phyloP scores from a whole-genome alignment of 2,329 filamentous ascomycete genomes.

The Curvularia verruculosa region DNA sequence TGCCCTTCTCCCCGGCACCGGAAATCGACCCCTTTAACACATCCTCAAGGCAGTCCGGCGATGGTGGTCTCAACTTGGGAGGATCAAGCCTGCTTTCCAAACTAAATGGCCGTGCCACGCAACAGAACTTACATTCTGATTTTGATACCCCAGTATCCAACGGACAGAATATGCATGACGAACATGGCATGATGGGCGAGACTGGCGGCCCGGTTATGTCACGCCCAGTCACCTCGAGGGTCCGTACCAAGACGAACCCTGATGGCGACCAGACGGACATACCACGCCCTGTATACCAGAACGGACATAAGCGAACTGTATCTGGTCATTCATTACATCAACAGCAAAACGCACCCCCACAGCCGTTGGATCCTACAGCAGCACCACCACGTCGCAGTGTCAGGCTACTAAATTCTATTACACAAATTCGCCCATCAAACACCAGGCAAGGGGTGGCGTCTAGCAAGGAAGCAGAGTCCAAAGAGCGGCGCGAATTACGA shows the following conservation, averaged over 20 bases:
- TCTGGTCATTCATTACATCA: constrained; percentile 72
- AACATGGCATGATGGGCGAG: constrained; percentile 53
- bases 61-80: constrained; percentile 44
- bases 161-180: constrained; percentile 48
- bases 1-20: constrained; percentile 49
- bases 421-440: constrained; percentile 67
- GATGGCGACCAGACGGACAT: constrained; percentile 50
- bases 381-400: constrained; percentile 54
- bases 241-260: constrained; percentile 48
- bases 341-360: constrained; percentile 29
- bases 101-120: constrained; percentile 52
- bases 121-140: constrained; percentile 37
- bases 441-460: constrained; percentile 66
- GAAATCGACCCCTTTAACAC: constrained; percentile 55
- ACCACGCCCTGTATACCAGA: constrained; percentile 45
- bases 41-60: constrained; percentile 37
- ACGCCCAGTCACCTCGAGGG: constrained; percentile 49
- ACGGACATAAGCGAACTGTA: constrained; percentile 86
- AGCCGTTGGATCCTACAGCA: constrained; percentile 48
- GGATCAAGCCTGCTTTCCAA: constrained; percentile 50
- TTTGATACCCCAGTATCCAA: constrained; percentile 58
- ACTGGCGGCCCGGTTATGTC: constrained; percentile 45
- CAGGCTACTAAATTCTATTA: constrained; percentile 52
- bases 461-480: constrained; percentile 59
- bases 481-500: constrained; percentile 75